Percentiles rank a stretch among this genome's conserved stretches.
Evolutionary conservation across 495 filamentous ascomycete genomes (phyloP).

Genomic region (Achaetomiella virescens): DNA sequence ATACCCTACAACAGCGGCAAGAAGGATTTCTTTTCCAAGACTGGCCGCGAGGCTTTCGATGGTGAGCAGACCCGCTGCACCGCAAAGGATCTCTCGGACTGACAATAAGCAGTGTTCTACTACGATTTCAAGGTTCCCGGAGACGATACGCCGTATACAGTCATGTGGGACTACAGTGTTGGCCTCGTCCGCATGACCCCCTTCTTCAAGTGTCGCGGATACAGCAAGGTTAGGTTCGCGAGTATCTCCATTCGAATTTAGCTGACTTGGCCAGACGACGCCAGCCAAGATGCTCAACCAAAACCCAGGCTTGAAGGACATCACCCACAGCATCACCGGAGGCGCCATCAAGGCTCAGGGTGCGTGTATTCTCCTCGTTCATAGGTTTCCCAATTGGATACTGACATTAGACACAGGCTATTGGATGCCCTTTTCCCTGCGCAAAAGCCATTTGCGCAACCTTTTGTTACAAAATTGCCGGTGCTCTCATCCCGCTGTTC

Average conservation of each 20-base stretch:
- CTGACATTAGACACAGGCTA: slow-evolving; percentile 56
- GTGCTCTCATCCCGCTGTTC: slow-evolving; percentile 81
- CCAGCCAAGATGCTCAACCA: slow-evolving; percentile 72
- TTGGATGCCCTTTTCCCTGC: slow-evolving; percentile 88
- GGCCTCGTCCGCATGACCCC: slow-evolving; percentile 93
- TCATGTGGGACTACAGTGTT: slow-evolving; percentile 97
- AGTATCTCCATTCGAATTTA: neutral
- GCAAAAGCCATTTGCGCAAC: slow-evolving; percentile 78
- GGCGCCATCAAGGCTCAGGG: slow-evolving; percentile 87
- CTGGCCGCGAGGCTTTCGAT: slow-evolving; percentile 81
- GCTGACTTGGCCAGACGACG: slow-evolving; percentile 54
- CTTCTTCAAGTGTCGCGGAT: slow-evolving; percentile 84
- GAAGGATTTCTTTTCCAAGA: slow-evolving; percentile 77
- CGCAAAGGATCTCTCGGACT: neutral
- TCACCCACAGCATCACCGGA: slow-evolving; percentile 91
- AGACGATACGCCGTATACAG: slow-evolving; percentile 59
- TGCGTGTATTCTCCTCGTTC: slow-evolving; percentile 33
- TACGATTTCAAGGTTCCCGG: slow-evolving; percentile 77
- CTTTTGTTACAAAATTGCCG: slow-evolving; percentile 80
- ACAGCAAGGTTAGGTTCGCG: slow-evolving; percentile 62
- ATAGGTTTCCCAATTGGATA: neutral
- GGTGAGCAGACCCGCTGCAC: slow-evolving; percentile 43
- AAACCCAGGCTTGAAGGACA: slow-evolving; percentile 76
- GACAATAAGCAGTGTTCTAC: slow-evolving; percentile 63
- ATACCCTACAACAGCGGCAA: slow-evolving; percentile 95